Conservation (phyloP, 1,284 basidiomycete genomes). For the Moesziomyces sp. region DNA sequence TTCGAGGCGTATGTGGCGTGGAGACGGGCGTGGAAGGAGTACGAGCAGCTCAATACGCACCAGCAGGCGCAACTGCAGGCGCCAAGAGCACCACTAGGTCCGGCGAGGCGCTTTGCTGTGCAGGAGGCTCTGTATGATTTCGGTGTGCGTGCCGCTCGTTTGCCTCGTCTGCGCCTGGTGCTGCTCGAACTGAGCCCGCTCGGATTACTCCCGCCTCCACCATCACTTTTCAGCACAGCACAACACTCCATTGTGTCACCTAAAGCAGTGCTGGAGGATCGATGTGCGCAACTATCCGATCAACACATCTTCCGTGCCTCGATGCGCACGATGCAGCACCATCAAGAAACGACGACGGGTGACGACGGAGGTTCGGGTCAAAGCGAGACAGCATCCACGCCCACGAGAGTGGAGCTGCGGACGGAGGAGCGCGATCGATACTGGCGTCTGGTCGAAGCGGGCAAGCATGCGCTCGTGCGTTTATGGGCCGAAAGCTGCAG, state of each 20-base stretch:
- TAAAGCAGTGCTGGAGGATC: neutral
- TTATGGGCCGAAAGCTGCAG: slow-evolving; percentile 13
- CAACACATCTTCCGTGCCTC: neutral
- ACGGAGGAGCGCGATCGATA: slow-evolving; percentile 27
- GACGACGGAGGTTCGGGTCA: neutral
- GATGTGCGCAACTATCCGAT: neutral
- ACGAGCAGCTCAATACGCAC: slow-evolving; percentile 25
- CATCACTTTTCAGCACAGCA: no score
- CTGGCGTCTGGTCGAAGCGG: slow-evolving; percentile 25
- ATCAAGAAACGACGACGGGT: neutral
- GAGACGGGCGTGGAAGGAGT: slow-evolving; percentile 34
- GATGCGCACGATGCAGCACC: neutral
- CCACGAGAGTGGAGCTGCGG: slow-evolving; percentile 19
- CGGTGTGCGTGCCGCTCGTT: slow-evolving; percentile 16
- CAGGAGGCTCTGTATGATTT: slow-evolving; percentile 43
- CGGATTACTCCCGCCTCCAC: slow-evolving; percentile 13
- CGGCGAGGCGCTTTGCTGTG: slow-evolving; percentile 35
- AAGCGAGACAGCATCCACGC: neutral
- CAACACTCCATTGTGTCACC: no score
- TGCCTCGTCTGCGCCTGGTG: slow-evolving; percentile 21
- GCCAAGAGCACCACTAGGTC: slow-evolving; percentile 32
- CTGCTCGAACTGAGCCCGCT: slow-evolving; percentile 36
- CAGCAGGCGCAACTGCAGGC: slow-evolving; percentile 22
- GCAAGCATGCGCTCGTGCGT: slow-evolving; percentile 20
- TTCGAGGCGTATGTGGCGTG: slow-evolving; percentile 35